phyloP scores from a whole-genome alignment of 805 yeast species.

The Yueomyces sinensis region DNA sequence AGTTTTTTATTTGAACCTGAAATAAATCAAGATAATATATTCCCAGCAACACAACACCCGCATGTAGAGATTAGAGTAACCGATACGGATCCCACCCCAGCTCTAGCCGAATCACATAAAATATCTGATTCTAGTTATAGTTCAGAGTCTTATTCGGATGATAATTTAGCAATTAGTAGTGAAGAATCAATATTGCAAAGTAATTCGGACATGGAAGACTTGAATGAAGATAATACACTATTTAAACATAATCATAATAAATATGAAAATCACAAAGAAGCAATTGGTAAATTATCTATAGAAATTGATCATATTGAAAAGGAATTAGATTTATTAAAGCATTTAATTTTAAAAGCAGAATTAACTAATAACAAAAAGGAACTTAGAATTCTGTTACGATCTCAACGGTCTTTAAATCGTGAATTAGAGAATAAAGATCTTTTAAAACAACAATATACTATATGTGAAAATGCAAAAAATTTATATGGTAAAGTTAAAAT shows the following conservation, averaged over 20 bases:
- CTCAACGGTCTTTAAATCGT: slow-evolving; percentile 49
- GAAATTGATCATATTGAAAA: slow-evolving; percentile 46
- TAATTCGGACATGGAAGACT: background rate
- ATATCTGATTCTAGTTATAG: background rate
- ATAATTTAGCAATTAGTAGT: background rate
- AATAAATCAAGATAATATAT: background rate
- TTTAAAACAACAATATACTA: slow-evolving; percentile 65
- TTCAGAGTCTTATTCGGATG: background rate
- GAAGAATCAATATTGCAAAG: background rate
- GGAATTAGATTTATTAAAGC: slow-evolving; percentile 52
- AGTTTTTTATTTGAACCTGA: background rate
- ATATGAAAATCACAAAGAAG: slow-evolving; percentile 34
- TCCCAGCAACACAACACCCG: too few relatives aligned
- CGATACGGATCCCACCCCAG: background rate
- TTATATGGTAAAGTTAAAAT: slow-evolving; percentile 54
- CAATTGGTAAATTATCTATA: slow-evolving; percentile 42
- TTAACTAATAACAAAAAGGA: slow-evolving; percentile 66
- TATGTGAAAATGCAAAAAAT: slow-evolving; percentile 72
- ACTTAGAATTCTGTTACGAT: slow-evolving; percentile 51
- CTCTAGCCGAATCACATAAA: background rate
- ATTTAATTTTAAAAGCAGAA: slow-evolving; percentile 70
- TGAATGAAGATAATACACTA: slow-evolving; percentile 6
- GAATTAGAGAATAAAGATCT: slow-evolving; percentile 67
- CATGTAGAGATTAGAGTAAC: background rate
- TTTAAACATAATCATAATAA: slow-evolving; percentile 7